Base-by-base conservation (phyloP, 2,329 filamentous ascomycete genomes). In the Calonectria montana region DNA sequence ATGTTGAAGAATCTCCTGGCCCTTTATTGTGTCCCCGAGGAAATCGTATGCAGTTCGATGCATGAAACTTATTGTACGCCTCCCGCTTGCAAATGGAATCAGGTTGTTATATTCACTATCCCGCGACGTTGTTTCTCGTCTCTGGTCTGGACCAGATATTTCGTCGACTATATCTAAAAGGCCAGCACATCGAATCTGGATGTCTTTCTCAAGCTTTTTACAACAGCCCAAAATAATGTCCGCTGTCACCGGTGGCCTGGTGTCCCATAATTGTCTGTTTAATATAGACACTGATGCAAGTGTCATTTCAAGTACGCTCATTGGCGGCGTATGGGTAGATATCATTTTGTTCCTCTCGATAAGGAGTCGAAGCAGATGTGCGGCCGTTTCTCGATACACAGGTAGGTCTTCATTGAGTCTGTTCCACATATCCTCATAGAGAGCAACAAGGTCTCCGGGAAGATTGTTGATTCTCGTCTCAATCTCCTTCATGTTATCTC, bases 371-470 rank as follows among this genome's bases (percentile, higher is more conserved):
- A 48, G 18, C 5, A 45, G 18, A 16, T 23, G 21, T n/a, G 68
- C 50, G 1, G 62, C 53, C 5, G 21, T 61, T 25, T 43, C 21
- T 25, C 15, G 53, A 43, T 66, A 70, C 8, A 70, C 23, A 7
- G 9, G 12, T 5, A 7, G 2, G 23, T 70, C 62, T 25, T 65
- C 68, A 35, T 45, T 43, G 2, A 70, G 16, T 23, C 68, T 48
- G 18, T 31, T 25, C 64, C 63, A 67, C 69, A 71, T 67, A 18
- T 71, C 69, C 25, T 45, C 47, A 21, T 67, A 71, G 9, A 71
- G 15, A 3, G 27, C n/a, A 8, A 45, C 15, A 7, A 71, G 57
- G n/a, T 64, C 57, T 23, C 45, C 21, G 6, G 69, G 57, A 4
- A 67, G 23, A 7, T 16, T 45, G 13, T 21, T 13, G 15, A 71